phyloP scores from a whole-genome alignment of 2,329 filamentous ascomycete genomes.

The Stenocarpella maydis region DNA sequence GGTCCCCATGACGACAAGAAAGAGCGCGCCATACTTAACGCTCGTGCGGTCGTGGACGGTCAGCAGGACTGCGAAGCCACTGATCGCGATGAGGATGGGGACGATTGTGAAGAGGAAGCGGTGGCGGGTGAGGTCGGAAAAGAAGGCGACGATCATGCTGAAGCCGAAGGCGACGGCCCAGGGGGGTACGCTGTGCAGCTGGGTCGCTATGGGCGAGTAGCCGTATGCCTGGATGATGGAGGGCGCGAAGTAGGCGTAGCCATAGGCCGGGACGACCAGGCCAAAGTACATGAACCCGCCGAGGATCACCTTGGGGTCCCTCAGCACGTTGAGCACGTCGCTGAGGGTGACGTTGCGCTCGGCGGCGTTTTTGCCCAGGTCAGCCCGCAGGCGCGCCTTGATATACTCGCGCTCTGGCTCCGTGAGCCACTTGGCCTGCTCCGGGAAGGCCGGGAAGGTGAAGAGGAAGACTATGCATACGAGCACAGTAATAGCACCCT shows the following conservation, averaged over 20 bases:
- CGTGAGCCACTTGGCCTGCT: slow-evolving; percentile 76
- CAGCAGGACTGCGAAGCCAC: slow-evolving; percentile 80
- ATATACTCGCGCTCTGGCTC: slow-evolving; percentile 75
- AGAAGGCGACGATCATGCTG: slow-evolving; percentile 75
- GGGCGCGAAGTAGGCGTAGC: slow-evolving; percentile 81
- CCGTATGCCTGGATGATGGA: slow-evolving; percentile 74
- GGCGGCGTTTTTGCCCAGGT: slow-evolving; percentile 72
- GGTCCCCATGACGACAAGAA: slow-evolving; percentile 79
- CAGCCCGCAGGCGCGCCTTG: slow-evolving; percentile 70
- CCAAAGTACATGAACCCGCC: slow-evolving; percentile 86
- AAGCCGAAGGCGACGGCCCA: slow-evolving; percentile 78
- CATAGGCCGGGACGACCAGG: slow-evolving; percentile 69
- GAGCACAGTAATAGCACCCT: slow-evolving; percentile 71
- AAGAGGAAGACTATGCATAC: slow-evolving; percentile 72
- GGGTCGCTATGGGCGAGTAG: slow-evolving; percentile 65
- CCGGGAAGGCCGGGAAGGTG: slow-evolving; percentile 76
- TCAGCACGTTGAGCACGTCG: slow-evolving; percentile 71
- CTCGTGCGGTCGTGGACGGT: slow-evolving; percentile 71
- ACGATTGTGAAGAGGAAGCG: slow-evolving; percentile 77
- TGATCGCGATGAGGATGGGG: slow-evolving; percentile 73
- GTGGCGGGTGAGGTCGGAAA: slow-evolving; percentile 76
- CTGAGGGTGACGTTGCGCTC: slow-evolving; percentile 66
- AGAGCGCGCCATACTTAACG: slow-evolving; percentile 81
- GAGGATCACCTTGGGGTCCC: slow-evolving; percentile 77
- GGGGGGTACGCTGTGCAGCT: slow-evolving; percentile 65